Evolutionary conservation across 257 asterid genomes (phyloP), one percentile per base, ranked within the genome.

Genomic region (Osmanthus fragrans): DNA sequence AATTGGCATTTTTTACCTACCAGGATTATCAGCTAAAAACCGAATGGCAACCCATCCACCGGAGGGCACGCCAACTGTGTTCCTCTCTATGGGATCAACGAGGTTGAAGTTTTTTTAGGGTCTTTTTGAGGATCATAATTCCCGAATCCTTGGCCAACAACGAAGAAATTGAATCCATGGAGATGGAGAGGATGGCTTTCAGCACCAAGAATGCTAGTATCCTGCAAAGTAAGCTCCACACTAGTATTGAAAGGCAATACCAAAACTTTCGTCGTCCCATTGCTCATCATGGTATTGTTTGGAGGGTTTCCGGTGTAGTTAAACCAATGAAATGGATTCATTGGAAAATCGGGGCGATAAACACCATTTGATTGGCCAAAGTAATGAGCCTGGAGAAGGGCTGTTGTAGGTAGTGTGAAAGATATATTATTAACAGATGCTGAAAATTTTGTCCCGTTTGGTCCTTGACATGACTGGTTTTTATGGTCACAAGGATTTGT

Each of bases 31-130:
- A 0, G 90, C 90, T 76, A 79, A 70, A 63, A 88, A 88, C 37
- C 90, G 84, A 7, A 88, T 80, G 16, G 90, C 84, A 9, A 84
- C 81, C 92, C 92, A 86, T 11, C 92, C 90, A 34, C 88, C 88
- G 1, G 79, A 69, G 1, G 92, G 92, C 10, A 88, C 85, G 0
- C 83, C 84, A 4, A 88, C 73, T 1, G 92, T 86, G 75, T 83
- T 88, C 49, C 83, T 79, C 67, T 70, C 82, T 11, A 84, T 81
- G 67, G 90, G 90, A 37, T 88, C 90, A 1, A 86, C 86, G 23
- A 86, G 87, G 45, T 88, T 88, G 81, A 84, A 87, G 0, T 21
- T 80, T 34, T 80, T 34, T 58, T 30, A 33, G 86, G 87, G 73
- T 88, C 90, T 2, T 76, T 78, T 0, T 3, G 39, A 3, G 83